Base-by-base conservation (phyloP, 345 rosid genomes). In the Draba incana region DNA sequence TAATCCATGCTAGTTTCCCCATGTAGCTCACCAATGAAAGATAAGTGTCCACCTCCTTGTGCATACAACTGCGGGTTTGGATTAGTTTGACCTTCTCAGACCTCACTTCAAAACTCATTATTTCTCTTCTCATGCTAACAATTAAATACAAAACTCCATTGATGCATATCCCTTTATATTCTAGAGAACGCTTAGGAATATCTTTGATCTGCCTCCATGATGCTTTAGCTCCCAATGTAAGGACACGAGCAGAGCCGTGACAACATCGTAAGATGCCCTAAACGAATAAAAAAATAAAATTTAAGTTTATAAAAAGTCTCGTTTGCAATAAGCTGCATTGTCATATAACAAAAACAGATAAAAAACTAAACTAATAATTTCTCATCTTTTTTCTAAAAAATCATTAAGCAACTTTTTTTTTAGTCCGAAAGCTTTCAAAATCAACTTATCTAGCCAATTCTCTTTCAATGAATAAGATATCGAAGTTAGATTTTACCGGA, bases 141-240 rank as follows among this genome's bases (percentile, higher is more conserved):
- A 10, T 6, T 14, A 5, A 14, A 39, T 10, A 65, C 4, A 53
- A 10, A 42, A 53, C 50, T 27, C 51, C 51, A 9, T 28, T 66
- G 60, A 66, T 42, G 11, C 68, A 63, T 35, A 37, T 48, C 46
- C 57, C 57, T 63, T 63, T 35, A 8, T 3, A 23, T 35, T 56
- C 5, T 7, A 35, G 0, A 8, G 1, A 20, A 13, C 46, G 9
- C 20, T 0, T 23, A 13, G 46, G 46, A 63, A 49, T 8, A 8
- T 2, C 8, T 63, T 35, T 48, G 57, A 63, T 12, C 20, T 5
- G 23, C 8, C 56, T 63, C 56, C 68, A 63, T 1, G 56, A 63
- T 33, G 49, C 56, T 20, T 23, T 2, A 63, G 45, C 16, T 63
- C 57, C 45, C 67, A 62, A 13, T 12, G 67, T 62, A 48, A 62